Conservation (phyloP, 2,329 filamentous ascomycete genomes). For the Aspergillus transmontanensis region DNA sequence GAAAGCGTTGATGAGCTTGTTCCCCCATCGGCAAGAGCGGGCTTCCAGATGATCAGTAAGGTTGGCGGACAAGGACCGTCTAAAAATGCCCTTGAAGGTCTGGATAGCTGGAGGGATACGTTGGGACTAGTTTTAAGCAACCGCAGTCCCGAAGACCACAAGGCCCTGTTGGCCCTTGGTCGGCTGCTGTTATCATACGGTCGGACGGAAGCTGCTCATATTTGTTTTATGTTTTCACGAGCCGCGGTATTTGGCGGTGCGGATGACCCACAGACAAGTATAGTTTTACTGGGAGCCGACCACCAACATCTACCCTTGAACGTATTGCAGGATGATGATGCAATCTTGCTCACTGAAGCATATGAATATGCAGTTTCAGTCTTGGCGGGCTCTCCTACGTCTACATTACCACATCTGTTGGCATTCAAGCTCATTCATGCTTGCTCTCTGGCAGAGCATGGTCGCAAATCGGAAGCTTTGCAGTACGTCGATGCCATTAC, state of each 20-base stretch:
- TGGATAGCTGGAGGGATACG: slow-evolving; percentile 94
- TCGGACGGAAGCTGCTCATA: slow-evolving; percentile 85
- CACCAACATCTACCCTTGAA: slow-evolving; percentile 71
- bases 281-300: slow-evolving; percentile 84
- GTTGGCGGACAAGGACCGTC: slow-evolving; percentile 61
- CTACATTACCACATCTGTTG: slow-evolving; percentile 77
- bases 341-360: slow-evolving; percentile 90
- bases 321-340: slow-evolving; percentile 77
- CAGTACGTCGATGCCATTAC: slow-evolving; percentile 88
- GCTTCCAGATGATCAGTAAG: slow-evolving; percentile 85
- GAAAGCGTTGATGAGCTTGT: slow-evolving; percentile 96
- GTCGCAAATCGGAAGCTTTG: slow-evolving; percentile 78
- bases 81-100: slow-evolving; percentile 76
- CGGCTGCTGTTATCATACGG: slow-evolving; percentile 82
- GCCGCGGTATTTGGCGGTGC: slow-evolving; percentile 74
- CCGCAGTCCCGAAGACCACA: slow-evolving; percentile 75
- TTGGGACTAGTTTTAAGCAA: slow-evolving; percentile 84
- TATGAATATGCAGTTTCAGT: slow-evolving; percentile 89
- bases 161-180: slow-evolving; percentile 77
- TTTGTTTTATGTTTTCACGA: slow-evolving; percentile 88
- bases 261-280: slow-evolving; percentile 76
- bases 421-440: slow-evolving; percentile 92
- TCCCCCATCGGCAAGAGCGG: slow-evolving; percentile 85
- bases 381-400: slow-evolving; percentile 57
- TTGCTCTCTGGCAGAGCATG: slow-evolving; percentile 78